Percentiles rank a stretch among this genome's conserved stretches.
Evolutionary conservation across 2,329 filamentous ascomycete species (phyloP).

Genomic region (Thelonectria rubi): DNA sequence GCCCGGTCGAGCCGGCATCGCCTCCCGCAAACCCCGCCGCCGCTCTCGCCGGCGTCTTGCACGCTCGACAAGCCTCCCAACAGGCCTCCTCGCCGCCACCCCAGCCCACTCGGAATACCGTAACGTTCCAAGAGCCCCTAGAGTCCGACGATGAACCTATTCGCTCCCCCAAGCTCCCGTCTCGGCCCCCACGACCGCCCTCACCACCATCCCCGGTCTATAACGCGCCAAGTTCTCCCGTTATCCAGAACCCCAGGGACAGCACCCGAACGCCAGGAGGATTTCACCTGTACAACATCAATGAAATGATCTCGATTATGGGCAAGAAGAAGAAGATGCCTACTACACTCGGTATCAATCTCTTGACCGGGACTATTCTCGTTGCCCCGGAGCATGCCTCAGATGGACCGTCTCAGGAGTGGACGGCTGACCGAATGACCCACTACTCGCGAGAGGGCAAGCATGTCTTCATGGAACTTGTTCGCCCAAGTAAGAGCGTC

Average conservation of each 20-base stretch:
- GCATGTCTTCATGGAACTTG: slow-evolving; percentile 94
- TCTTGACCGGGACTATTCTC: slow-evolving; percentile 86
- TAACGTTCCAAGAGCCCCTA: slow-evolving; percentile 40
- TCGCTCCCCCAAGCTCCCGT: slow-evolving; percentile 52
- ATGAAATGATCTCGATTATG: slow-evolving; percentile 96
- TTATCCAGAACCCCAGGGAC: slow-evolving; percentile 46
- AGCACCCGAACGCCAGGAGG: slow-evolving; percentile 73
- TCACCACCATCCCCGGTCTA: slow-evolving; percentile 36
- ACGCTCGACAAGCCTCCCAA: slow-evolving; percentile 52
- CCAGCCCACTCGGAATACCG: slow-evolving; percentile 40
- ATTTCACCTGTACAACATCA: slow-evolving; percentile 96
- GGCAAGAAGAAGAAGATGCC: slow-evolving; percentile 98
- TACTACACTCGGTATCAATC: slow-evolving; percentile 93
- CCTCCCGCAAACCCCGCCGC: slow-evolving; percentile 58
- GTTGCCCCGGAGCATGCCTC: slow-evolving; percentile 86
- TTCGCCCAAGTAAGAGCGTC: slow-evolving; percentile 90
- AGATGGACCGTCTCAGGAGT: slow-evolving; percentile 88
- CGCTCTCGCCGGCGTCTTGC: slow-evolving; percentile 66
- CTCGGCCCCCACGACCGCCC: slow-evolving; percentile 46
- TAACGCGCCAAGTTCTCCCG: slow-evolving; percentile 35
- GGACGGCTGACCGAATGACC: slow-evolving; percentile 94
- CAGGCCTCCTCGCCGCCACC: slow-evolving; percentile 34
- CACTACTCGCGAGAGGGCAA: slow-evolving; percentile 98
- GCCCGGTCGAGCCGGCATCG: slow-evolving; percentile 39
- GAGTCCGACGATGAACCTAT: slow-evolving; percentile 45